Evolutionary conservation across 1,139 yeast species (phyloP).

Genomic region (Scheffersomyces insectosa): DNA sequence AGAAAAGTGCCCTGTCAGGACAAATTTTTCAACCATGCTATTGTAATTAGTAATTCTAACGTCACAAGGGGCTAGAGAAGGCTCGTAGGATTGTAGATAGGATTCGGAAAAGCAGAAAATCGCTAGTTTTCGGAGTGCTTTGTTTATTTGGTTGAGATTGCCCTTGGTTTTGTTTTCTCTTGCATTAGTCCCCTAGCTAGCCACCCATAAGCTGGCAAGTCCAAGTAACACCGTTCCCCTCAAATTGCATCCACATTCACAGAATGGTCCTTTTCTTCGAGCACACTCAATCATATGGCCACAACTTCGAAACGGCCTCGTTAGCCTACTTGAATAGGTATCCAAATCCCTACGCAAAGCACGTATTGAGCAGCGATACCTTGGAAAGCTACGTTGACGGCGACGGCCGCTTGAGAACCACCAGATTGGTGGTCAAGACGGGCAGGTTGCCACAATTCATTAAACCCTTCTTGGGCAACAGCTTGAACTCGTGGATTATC

Average conservation of each 20-base stretch:
- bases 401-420: conserved; percentile 67
- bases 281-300: conserved; percentile 54
- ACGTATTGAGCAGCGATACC: conserved; percentile 85
- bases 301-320: conserved; percentile 73
- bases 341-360: conserved; percentile 90
- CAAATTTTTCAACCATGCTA: no score
- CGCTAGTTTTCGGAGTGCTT: no score
- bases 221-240: not conserved
- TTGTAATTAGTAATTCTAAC: no score
- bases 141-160: no score
- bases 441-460: conserved; percentile 85
- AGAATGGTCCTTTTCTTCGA: conserved; percentile 69
- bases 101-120: no score
- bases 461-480: conserved; percentile 72
- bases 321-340: conserved; percentile 81
- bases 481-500: conserved; percentile 78
- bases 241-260: not conserved
- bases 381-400: conserved; percentile 57
- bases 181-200: no score
- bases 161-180: no score
- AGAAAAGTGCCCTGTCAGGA: no score
- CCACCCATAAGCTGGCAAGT: no score
- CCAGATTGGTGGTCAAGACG: conserved; percentile 72
- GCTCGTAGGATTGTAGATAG: no score
- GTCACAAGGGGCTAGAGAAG: no score